Evolutionary conservation across 2,329 filamentous ascomycete species (phyloP).

Genomic region (Fragosphaeria purpurea): DNA sequence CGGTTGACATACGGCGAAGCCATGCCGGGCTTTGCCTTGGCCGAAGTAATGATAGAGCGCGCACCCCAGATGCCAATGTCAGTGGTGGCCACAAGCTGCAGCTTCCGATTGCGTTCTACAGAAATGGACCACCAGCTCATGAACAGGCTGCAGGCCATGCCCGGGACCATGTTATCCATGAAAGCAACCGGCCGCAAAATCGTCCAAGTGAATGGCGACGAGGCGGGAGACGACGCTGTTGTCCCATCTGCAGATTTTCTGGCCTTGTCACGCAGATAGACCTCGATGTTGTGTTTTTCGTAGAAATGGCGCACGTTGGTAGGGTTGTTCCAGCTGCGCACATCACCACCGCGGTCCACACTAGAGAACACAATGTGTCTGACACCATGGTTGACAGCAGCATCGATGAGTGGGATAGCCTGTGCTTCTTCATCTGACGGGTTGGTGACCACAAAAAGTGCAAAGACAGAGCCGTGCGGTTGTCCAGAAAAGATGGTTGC

Average conservation of each 20-base stretch:
- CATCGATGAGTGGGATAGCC: conserved; percentile 25
- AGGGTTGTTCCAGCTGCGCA: conserved; percentile 18
- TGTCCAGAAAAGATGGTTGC: conserved; percentile 23
- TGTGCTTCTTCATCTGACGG: conserved; percentile 24
- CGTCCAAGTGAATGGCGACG: conserved; percentile 21
- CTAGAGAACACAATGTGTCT: conserved; percentile 21
- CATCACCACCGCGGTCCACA: conserved; percentile 23
- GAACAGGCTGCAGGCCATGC: conserved; percentile 22
- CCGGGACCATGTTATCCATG: conserved; percentile 29
- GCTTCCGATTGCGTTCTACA: conserved; percentile 18
- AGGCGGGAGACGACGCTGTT: neutral
- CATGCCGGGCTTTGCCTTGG: conserved; percentile 16
- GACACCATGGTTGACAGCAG: conserved; percentile 21
- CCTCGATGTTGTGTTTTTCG: conserved; percentile 49
- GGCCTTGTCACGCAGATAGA: conserved; percentile 37
- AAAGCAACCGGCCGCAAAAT: conserved; percentile 30
- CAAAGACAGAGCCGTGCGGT: conserved; percentile 19
- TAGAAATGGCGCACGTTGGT: conserved; percentile 19
- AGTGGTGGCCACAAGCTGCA: conserved; percentile 27
- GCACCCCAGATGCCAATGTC: conserved; percentile 30
- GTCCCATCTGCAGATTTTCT: neutral
- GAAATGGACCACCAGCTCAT: conserved; percentile 21
- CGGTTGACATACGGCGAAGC: conserved; percentile 19
- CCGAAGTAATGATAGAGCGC: conserved; percentile 13
- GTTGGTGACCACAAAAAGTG: conserved; percentile 25